Conservation (phyloP, 2,329 filamentous ascomycete species). For the Xylariaceae sp. region DNA sequence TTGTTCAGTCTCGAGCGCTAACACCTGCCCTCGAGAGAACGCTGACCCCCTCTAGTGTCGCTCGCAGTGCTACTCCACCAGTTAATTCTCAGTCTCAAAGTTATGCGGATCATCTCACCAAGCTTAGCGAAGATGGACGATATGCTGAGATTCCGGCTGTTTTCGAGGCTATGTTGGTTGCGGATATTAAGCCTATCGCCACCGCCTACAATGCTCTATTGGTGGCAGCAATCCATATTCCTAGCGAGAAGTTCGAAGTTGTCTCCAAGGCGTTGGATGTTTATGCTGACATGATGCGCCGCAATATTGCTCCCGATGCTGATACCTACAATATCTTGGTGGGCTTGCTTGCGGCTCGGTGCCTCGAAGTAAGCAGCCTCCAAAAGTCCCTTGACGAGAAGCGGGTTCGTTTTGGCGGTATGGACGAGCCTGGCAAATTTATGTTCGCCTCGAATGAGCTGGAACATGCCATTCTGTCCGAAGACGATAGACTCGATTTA, state of each 20-base stretch:
- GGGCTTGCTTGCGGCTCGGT: slow-evolving; percentile 78
- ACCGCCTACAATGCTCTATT: slow-evolving; percentile 92
- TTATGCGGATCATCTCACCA: slow-evolving; percentile 79
- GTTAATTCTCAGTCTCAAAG: slow-evolving; percentile 68
- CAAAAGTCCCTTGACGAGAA: slow-evolving; percentile 80
- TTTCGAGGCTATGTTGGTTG: slow-evolving; percentile 87
- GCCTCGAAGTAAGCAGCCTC: slow-evolving; percentile 75
- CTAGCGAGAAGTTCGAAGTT: slow-evolving; percentile 78
- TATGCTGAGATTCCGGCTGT: slow-evolving; percentile 89
- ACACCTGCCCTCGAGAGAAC: slow-evolving; percentile 51
- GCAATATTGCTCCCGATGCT: slow-evolving; percentile 79
- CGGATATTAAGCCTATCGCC: slow-evolving; percentile 79
- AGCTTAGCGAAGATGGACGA: slow-evolving; percentile 72
- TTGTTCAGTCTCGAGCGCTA: slow-evolving; percentile 47
- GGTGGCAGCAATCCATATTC: slow-evolving; percentile 81
- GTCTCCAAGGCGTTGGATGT: slow-evolving; percentile 92
- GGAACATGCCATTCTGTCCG: slow-evolving; percentile 82
- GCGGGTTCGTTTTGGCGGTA: slow-evolving; percentile 75
- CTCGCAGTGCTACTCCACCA: slow-evolving; percentile 65
- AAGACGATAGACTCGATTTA: slow-evolving; percentile 85
- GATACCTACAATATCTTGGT: slow-evolving; percentile 90
- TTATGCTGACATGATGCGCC: slow-evolving; percentile 93
- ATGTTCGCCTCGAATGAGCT: slow-evolving; percentile 84
- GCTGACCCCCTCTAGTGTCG: slow-evolving; percentile 52
- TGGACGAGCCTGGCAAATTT: slow-evolving; percentile 72